Base-by-base conservation (phyloP, 805 yeast species). In the Barnettozyma populi region DNA sequence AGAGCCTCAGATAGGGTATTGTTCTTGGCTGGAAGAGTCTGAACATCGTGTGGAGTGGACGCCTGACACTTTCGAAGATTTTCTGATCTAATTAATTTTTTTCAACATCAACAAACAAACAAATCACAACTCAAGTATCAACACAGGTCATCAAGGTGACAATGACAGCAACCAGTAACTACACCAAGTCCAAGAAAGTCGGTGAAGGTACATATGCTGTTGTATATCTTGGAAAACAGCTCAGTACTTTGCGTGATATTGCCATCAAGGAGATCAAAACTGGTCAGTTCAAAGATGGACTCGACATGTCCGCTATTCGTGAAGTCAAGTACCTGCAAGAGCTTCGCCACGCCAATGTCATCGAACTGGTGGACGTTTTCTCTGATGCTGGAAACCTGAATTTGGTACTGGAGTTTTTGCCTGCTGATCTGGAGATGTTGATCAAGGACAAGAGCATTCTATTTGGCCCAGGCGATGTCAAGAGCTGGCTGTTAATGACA, bases 131-230 rank as follows among this genome's bases (percentile, higher is more conserved):
- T n/a, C n/a, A n/a, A n/a, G n/a, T n/a, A n/a, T n/a, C n/a, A n/a
- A n/a, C n/a, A n/a, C n/a, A n/a, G n/a, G n/a, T n/a, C n/a, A 11
- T 11, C 2, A 4, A 13, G 32, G 16, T 8, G 19, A 16, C 8
- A 23, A 29, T 35, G 34, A 27, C 41, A 37, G 40, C 34, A 18
- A 36, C 29, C 9, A 34, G 18, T 9, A 39, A 43, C 35, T 47
- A 47, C 31, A 38, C 35, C 18, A 47, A 47, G 23, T 31, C 90
- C 48, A 81, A 78, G 55, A 90, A 90, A 62, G 97, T 94, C 25
- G 99, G 99, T 62, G 99, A 94, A 69, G 99, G 99, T 67, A 94
- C 99, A 0, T 94, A 92, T 70, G 99, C 99, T 41, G 95, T 90
- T 47, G 99, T 94, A 6, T 89, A 83, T 59, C 73, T 90, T 14